A percentile compares a stretch with the other conserved stretches of the same genome.
Conservation (phyloP, 2,329 filamentous ascomycete species). For the Ophiostoma himal-ulmi region DNA sequence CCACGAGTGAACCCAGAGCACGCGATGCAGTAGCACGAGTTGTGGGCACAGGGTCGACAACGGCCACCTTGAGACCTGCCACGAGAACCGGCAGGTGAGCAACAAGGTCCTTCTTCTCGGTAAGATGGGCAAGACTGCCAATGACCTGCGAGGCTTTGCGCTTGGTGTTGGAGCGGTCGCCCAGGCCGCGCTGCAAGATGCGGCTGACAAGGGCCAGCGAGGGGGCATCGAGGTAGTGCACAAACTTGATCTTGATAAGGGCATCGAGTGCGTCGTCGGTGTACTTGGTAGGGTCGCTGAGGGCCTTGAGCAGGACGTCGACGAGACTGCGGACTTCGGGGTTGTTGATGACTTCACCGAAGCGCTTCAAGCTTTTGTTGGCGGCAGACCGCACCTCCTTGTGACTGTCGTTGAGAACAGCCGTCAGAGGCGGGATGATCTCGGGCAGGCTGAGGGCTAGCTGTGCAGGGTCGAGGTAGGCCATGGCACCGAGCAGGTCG, state of each 20-base stretch:
- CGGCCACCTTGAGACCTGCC: constrained; percentile 77
- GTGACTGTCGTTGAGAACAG: constrained; percentile 93
- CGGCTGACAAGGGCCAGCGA: constrained; percentile 91
- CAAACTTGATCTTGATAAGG: constrained; percentile 95
- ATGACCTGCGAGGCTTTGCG: constrained; percentile 96
- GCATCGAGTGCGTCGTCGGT: constrained; percentile 91
- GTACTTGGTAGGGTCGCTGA: constrained; percentile 95
- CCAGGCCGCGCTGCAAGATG: constrained; percentile 86
- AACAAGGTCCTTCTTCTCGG: constrained; percentile 89
- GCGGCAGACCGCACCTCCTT: constrained; percentile 91
- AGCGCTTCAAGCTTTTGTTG: constrained; percentile 93
- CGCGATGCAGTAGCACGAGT: constrained; percentile 95
- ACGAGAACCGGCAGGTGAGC: constrained; percentile 88
- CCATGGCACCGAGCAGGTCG: constrained; percentile 95
- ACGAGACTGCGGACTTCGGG: constrained; percentile 94
- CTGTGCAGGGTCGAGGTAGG: constrained; percentile 93
- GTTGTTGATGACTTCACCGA: constrained; percentile 97
- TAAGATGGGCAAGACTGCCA: constrained; percentile 92
- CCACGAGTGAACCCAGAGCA: constrained; percentile 89
- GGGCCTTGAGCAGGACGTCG: constrained; percentile 84
- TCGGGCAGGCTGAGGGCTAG: constrained; percentile 86
- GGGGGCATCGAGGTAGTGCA: constrained; percentile 96
- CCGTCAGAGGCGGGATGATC: constrained; percentile 92
- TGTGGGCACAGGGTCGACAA: constrained; percentile 92
- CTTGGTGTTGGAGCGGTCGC: constrained; percentile 89